Evolutionary conservation across 176 grass and related monocot genomes (phyloP).

Genomic region (Ensete glaucum): DNA sequence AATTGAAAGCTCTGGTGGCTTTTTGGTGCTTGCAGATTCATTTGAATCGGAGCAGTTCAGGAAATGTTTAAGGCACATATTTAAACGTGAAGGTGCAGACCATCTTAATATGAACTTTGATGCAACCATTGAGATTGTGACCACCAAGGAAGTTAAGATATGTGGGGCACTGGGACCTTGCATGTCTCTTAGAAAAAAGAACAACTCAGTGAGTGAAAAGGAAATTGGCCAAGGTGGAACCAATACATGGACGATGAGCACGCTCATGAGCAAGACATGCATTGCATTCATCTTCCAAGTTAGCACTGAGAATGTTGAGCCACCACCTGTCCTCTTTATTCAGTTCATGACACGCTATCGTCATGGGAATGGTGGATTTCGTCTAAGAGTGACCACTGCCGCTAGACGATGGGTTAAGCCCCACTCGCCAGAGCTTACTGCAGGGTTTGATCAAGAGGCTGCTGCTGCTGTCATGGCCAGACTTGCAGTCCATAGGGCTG

Average conservation of each 20-base stretch:
- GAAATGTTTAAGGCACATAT: conserved; percentile 64
- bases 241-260: conserved; percentile 71
- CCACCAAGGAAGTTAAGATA: conserved; percentile 88
- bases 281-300: conserved; percentile 91
- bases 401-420: conserved; percentile 84
- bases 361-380: conserved; percentile 63
- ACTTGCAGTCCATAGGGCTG: conserved; percentile 74
- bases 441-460: conserved; percentile 94
- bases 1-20: conserved; percentile 76
- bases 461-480: conserved; percentile 87
- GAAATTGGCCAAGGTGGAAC: conserved; percentile 87
- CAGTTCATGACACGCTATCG: conserved; percentile 94
- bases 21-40: conserved; percentile 70
- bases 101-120: conserved; percentile 90
- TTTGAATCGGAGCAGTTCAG: conserved; percentile 87
- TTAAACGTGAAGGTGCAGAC: conserved; percentile 44
- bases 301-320: conserved; percentile 46
- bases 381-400: conserved; percentile 78
- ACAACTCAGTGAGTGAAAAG: conserved; percentile 67
- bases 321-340: conserved; percentile 84
- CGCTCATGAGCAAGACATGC: conserved; percentile 70
- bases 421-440: conserved; percentile 64
- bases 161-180: conserved; percentile 96
- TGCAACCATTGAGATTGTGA: conserved; percentile 70
- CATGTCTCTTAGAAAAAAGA: conserved; percentile 55